Evolutionary conservation across 2,329 filamentous ascomycete species (phyloP), one percentile per base, ranked within the genome.

Genomic region (Colletotrichum truncatum): DNA sequence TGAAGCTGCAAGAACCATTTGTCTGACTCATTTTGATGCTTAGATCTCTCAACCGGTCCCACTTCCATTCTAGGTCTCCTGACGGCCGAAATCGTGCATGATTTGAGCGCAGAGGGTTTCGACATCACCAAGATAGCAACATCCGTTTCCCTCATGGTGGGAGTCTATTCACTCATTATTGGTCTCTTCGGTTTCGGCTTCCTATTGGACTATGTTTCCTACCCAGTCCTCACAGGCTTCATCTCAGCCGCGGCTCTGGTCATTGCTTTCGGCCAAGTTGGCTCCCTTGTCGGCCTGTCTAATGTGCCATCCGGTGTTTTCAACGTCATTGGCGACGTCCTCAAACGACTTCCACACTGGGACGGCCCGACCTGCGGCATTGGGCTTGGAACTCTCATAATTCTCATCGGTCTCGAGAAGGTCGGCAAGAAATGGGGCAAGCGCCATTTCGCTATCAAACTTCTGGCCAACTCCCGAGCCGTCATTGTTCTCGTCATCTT

Each of bases 231-330:
- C 1, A 87, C 82, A 3, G 89, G 89, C 9, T 91, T 90, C 77
- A 90, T 91, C 70, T 89, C 88, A 0, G 88, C 88, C 3, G 88
- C 89, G 1, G 89, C 87, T 23, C 85, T 91, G 53, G 88, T 87
- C 39, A 91, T 91, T 70, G 84, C 86, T 16, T 83, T 90, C 54
- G 87, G 87, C 6, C 89, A 91, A 72, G 82, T 91, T 55, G 85
- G 82, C 4, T 85, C 85, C 2, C 82, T 91, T 0, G 82, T 91
- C 2, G 88, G 89, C 6, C 77, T 84, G 36, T 67, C 72, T 0
- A 76, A 75, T n/a, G 64, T 66, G 10, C 59, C 59, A 2, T 53
- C 52, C n/a, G 64, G 64, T 9, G 64, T 64, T 14, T 63, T 64
- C 59, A 64, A 38, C 32, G 59, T 58, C 18, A 66, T 66, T 1